Conservation (phyloP, 371 early-diverging fungal species). For the Mortierella sp. region DNA sequence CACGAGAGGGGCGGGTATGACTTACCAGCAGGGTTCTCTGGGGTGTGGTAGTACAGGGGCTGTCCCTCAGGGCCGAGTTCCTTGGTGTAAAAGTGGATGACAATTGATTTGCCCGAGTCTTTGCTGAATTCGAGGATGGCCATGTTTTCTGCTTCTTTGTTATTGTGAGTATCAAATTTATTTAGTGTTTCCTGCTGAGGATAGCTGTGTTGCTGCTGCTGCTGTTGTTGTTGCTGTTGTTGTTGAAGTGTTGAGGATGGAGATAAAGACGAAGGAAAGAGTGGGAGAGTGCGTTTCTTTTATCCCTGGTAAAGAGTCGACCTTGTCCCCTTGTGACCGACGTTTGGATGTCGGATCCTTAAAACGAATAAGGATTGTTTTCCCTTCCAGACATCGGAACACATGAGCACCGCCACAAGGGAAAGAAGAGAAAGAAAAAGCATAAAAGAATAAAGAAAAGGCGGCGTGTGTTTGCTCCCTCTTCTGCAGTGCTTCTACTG, state of each 20-base stretch:
- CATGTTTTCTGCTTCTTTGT: constrained; percentile 25
- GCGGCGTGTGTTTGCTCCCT: background rate
- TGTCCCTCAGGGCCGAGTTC: constrained; percentile 46
- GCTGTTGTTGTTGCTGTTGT: background rate
- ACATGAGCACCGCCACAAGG: background rate
- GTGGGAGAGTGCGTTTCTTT: background rate
- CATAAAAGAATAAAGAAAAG: background rate
- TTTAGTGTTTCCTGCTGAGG: background rate
- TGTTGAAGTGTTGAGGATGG: background rate
- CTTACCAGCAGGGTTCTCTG: constrained; percentile 44
- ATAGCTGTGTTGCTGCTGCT: background rate
- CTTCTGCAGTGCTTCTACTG: background rate
- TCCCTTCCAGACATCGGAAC: background rate
- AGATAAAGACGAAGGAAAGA: background rate
- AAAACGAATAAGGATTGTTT: background rate
- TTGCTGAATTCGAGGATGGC: constrained; percentile 45
- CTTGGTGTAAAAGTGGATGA: constrained; percentile 37
- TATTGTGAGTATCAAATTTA: constrained; percentile 7
- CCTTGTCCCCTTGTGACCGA: background rate
- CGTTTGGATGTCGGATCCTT: background rate
- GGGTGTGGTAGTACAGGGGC: constrained; percentile 42
- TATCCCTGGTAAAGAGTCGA: background rate
- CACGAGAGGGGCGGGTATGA: background rate
- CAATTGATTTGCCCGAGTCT: constrained; percentile 39
- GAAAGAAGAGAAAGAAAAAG: background rate